Conservation (phyloP, 192 early-diverging fungal species). For the Chytriomyces sp. region DNA sequence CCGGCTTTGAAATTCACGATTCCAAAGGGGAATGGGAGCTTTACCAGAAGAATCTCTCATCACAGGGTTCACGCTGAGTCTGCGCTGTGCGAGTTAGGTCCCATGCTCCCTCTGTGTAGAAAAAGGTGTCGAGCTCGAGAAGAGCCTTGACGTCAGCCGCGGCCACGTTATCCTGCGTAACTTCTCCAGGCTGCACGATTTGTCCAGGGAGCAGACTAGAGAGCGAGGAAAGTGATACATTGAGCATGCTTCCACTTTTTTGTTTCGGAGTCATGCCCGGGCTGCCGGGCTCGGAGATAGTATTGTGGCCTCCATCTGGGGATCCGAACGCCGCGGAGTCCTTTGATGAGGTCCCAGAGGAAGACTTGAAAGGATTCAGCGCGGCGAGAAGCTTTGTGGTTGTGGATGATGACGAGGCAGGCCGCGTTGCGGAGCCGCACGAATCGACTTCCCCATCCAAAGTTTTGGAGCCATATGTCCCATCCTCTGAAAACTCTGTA, state of each 20-base stretch:
- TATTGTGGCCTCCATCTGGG: neutral
- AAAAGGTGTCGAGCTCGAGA: slow-evolving; percentile 21
- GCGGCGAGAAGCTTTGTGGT: neutral
- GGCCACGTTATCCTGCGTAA: neutral
- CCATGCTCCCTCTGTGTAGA: slow-evolving; percentile 7
- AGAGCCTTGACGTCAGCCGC: slow-evolving; percentile 7
- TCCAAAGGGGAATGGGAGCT: too few species aligned
- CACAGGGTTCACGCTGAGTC: slow-evolving; percentile 20
- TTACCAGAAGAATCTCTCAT: slow-evolving; percentile 96
- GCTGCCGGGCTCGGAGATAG: neutral
- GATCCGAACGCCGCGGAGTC: neutral
- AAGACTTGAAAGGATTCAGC: neutral
- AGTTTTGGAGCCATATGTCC: too few species aligned
- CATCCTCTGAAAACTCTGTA: too few species aligned
- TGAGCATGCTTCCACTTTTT: neutral
- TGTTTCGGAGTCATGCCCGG: neutral
- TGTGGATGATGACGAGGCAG: too few species aligned
- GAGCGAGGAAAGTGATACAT: neutral
- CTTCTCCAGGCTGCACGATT: neutral
- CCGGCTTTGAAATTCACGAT: too few species aligned
- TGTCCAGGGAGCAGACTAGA: neutral
- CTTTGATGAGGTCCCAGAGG: neutral
- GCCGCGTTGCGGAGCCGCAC: too few species aligned
- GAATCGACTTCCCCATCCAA: too few species aligned
- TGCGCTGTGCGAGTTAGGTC: slow-evolving; percentile 10